phyloP scores from a whole-genome alignment of 2,329 filamentous ascomycete species.

The Leptosphaerulina australis region DNA sequence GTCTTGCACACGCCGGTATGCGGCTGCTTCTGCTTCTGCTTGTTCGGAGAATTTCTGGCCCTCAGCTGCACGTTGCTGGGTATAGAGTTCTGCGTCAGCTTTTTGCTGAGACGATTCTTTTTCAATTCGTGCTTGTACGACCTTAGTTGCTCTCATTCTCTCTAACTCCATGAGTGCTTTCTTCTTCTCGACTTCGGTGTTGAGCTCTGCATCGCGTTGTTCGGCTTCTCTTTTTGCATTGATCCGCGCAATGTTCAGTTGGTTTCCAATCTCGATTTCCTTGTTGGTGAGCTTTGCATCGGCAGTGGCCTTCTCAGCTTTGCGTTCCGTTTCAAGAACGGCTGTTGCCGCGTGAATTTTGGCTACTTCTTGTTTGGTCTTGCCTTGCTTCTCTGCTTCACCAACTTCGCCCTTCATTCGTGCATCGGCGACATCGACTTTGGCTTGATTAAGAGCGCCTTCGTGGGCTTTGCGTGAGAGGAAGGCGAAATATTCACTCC shows the following conservation, averaged over 20 bases:
- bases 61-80: constrained; percentile 59
- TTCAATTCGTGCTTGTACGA: constrained; percentile 75
- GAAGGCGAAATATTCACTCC: constrained; percentile 82
- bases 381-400: constrained; percentile 77
- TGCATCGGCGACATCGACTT: constrained; percentile 65
- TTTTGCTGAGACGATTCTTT: constrained; percentile 72
- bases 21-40: constrained; percentile 63
- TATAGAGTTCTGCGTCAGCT: constrained; percentile 63
- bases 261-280: constrained; percentile 73
- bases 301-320: constrained; percentile 78
- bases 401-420: constrained; percentile 72
- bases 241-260: constrained; percentile 78
- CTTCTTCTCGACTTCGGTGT: constrained; percentile 77
- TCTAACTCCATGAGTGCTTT: constrained; percentile 81
- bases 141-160: constrained; percentile 75
- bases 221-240: constrained; percentile 75
- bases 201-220: constrained; percentile 77
- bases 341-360: constrained; percentile 88
- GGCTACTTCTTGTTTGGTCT: constrained; percentile 83
- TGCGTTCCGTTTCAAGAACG: constrained; percentile 81
- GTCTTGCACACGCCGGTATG: constrained; percentile 48
- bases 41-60: constrained; percentile 64
- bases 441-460: constrained; percentile 80
- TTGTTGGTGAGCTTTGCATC: constrained; percentile 76
- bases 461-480: constrained; percentile 84